Conservation (phyloP, 257 asterid genomes). For the Hygrophila difformis region DNA sequence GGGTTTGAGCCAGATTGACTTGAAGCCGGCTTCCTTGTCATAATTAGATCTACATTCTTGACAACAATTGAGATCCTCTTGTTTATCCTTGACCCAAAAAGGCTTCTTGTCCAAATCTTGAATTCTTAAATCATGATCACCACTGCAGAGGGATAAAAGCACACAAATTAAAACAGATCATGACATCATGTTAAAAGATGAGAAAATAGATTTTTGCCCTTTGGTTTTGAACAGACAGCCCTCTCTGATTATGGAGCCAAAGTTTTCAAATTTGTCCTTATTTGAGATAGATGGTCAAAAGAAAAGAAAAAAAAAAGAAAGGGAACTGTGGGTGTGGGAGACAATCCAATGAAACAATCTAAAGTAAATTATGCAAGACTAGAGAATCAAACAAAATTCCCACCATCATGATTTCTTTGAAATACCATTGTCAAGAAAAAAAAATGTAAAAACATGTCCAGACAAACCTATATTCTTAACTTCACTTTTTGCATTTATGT, state of each 20-base stretch:
- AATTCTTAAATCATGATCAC: conserved; percentile 41
- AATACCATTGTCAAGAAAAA: conserved; percentile 4
- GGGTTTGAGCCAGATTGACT: conserved; percentile 49
- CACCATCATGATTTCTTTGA: conserved; percentile 15
- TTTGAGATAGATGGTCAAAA: background rate
- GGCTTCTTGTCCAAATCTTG: conserved; percentile 35
- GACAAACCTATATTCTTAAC: conserved; percentile 14
- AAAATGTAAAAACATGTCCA: conserved; percentile 5
- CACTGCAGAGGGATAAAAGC: conserved; percentile 13
- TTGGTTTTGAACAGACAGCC: background rate
- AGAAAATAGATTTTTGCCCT: background rate
- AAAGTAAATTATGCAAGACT: background rate
- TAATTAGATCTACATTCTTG: conserved; percentile 58
- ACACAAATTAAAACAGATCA: background rate
- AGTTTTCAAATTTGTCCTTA: conserved; percentile 5
- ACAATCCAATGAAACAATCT: background rate
- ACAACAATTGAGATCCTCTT: conserved; percentile 49
- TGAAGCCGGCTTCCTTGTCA: conserved; percentile 50
- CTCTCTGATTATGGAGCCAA: conserved; percentile 6
- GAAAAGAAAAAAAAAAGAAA: background rate
- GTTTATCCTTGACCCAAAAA: conserved; percentile 30
- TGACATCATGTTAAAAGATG: background rate
- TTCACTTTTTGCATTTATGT: conserved; percentile 15
- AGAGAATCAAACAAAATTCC: conserved; percentile 1
- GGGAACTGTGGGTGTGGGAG: too few species aligned